Base-by-base conservation (phyloP, 1,284 basidiomycete genomes). In the Somion occarium region DNA sequence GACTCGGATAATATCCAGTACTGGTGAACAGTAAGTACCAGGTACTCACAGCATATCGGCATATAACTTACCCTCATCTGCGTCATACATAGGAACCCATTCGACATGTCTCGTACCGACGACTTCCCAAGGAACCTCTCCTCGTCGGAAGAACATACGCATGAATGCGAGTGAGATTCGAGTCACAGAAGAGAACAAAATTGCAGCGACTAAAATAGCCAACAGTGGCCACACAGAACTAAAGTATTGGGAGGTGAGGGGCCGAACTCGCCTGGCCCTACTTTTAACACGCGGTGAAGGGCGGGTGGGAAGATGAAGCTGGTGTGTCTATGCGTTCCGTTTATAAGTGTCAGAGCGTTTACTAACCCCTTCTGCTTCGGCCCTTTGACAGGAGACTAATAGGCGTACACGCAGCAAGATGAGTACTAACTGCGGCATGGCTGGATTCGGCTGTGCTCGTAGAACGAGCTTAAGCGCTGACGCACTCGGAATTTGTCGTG, bases 121-220 rank as follows among this genome's bases (percentile, higher is more conserved):
- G 38, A 90, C 86, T 68, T 91, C 88, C 88, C 88, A 91, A 38
- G 83, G 77, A 9, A 68, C 66, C 59, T 83, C 76, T 56, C 72
- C 73, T 48, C 75, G 72, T 54, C 79, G 75, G 61, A 79, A 74
- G 38, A 72, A 71, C 60, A 41, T 5, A 25, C 27, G 22, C 44
- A 50, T 50, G 43, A 24, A 5, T 5, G 15, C 18, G 39, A 7
- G 9, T 7, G 7, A 22, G 15, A 42, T 18, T n/a, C 20, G 39
- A 7, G 39, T 60, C 65, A 65, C 67, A 68, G 51, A 55, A 50
- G 27, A n/a, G n/a, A 54, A 23, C 57, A 57, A 54, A 44, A 43
- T 44, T 22, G 47, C 19, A 19, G n/a, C 25, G 18, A 5, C 22
- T 15, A n/a, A 38, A 20, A 18, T 18, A 19, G n/a, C 23, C 30